These are phyloP conservation scores for Bruguiera hainesii DNA, from an alignment of 441 rosid species.

Conservation along the genomic window DNA sequence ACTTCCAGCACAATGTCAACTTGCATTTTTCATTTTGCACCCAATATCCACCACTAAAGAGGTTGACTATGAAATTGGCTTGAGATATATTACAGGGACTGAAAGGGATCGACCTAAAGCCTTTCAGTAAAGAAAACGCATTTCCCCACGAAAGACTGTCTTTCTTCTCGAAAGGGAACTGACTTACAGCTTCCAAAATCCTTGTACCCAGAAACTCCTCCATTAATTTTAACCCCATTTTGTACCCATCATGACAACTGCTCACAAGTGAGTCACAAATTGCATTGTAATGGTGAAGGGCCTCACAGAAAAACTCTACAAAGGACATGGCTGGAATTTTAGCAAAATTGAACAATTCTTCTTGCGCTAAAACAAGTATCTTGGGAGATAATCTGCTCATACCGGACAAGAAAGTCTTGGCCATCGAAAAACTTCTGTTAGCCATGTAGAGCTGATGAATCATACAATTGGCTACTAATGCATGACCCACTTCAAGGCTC, in stretches of 20 bases:
- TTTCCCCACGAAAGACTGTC: constrained; percentile 18
- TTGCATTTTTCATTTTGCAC: constrained; percentile 24
- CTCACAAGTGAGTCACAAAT: constrained; percentile 24
- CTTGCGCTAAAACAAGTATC: constrained; percentile 25
- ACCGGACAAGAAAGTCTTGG: constrained; percentile 23
- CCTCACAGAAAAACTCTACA: constrained; percentile 30
- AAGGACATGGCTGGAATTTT: constrained; percentile 22
- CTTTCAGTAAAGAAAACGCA: constrained; percentile 14
- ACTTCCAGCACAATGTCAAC: constrained; percentile 30
- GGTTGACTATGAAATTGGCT: constrained; percentile 24
- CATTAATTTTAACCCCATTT: constrained; percentile 16
- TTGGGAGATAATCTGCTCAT: constrained; percentile 19
- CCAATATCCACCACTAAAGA: constrained; percentile 25
- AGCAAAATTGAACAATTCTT: constrained; percentile 20
- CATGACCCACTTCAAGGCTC: background rate
- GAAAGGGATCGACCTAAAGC: constrained; percentile 16
- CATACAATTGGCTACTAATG: constrained; percentile 30
- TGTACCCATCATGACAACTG: constrained; percentile 2
- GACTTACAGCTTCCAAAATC: constrained; percentile 16
- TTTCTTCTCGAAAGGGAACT: constrained; percentile 19
- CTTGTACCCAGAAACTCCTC: constrained; percentile 24
- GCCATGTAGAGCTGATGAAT: constrained; percentile 29
- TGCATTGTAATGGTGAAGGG: constrained; percentile 31
- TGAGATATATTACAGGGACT: constrained; percentile 25
- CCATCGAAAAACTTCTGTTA: constrained; percentile 11